A percentile compares a stretch with the other conserved stretches of the same genome.
Conservation (phyloP, 75 land plant genomes). For the Picea glauca region DNA sequence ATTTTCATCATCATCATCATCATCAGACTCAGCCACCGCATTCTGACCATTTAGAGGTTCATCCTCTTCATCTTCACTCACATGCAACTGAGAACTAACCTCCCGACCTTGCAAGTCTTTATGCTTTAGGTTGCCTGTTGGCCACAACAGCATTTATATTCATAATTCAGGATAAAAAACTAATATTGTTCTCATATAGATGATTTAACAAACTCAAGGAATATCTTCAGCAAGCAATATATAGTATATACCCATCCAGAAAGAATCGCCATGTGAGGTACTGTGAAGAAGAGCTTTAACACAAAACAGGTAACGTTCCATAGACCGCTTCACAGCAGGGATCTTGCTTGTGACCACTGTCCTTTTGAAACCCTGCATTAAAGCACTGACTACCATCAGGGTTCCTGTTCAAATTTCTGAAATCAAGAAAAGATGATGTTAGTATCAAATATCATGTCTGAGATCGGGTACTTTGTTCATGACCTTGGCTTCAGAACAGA, state of each 20-base stretch:
- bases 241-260: conserved; percentile 78
- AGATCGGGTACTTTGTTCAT: not conserved
- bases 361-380: conserved; percentile 59
- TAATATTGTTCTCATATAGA: not conserved
- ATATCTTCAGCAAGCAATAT: not conserved
- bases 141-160: not conserved
- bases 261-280: conserved; percentile 59
- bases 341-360: conserved; percentile 73
- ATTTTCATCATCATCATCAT: conserved; percentile 4
- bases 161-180: not conserved
- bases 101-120: conserved; percentile 81
- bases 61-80: conserved; percentile 34
- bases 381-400: not conserved
- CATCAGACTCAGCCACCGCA: conserved; percentile 14
- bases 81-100: conserved; percentile 72
- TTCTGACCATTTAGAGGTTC: conserved; percentile 15
- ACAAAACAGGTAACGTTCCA: conserved; percentile 84
- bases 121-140: conserved; percentile 85
- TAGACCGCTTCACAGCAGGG: conserved; percentile 82
- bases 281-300: conserved; percentile 87
- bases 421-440: not conserved
- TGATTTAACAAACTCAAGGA: not conserved
- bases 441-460: not conserved
- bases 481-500: conserved; percentile 98
- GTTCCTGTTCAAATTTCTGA: not conserved